Evolutionary conservation across 768 basidiomycete species (phyloP), one percentile per base, ranked within the genome.

Genomic region (Tricholomella constricta): DNA sequence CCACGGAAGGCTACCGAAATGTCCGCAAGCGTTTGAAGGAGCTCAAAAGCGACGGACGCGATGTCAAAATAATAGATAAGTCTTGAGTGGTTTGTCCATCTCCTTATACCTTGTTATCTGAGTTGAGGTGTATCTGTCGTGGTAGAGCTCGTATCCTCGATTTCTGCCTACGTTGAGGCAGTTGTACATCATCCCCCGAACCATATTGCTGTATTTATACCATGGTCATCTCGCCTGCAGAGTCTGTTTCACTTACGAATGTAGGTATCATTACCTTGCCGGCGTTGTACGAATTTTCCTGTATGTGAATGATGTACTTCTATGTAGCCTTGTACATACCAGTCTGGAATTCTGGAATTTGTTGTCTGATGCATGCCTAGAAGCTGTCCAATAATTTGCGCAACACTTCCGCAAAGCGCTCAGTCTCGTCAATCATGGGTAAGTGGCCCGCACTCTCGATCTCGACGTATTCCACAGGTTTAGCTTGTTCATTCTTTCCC

Each of bases 361-460:
- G 8, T 26, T 4, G 26, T 25, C 23, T 7, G 17, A 6, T 35
- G 11, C 44, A 19, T 38, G 5, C 4, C 52, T 52, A 50, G 17
- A 59, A 37, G 25, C 49, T 29, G n/a, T 56, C 60, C 59, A 73
- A 55, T 48, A 74, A 74, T n/a, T 40, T 37, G 12, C 54, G 60
- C n/a, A 78, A 59, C 29, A 65, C 62, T 11, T 66, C 62, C 62
- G 69, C 74, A 51, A 76, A 81, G 19, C 50, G 50, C 56, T 74
- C 72, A 2, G 78, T 75, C 45, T 70, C 69, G 59, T 82, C 81
- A 5, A 81, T 65, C 79, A 82, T 81, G 0, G 81, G 81, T 6
- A 82, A 59, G 67, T 82, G 79, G 0, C 80, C 80, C 0, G 77
- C 66, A 6, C 62, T 62, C 15, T 63, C 66, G 7, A 82, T 69